These are phyloP conservation scores for Dentipellis fragilis DNA, from an alignment of 768 basidiomycete genomes.

Conservation along the genomic window DNA sequence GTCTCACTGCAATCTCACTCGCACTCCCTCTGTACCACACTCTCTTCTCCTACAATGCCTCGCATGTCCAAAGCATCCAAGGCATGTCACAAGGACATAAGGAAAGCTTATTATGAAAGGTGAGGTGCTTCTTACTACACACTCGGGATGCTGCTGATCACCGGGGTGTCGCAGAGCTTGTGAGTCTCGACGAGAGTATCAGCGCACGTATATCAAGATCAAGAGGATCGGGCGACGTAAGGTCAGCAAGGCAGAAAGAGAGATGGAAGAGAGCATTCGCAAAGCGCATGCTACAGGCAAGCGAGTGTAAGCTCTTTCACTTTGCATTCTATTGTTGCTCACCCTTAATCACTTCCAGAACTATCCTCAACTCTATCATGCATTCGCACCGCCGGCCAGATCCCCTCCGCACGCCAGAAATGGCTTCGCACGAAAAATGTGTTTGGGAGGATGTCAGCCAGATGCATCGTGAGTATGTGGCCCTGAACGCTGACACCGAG, in stretches of 20 bases:
- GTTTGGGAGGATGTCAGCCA: not conserved
- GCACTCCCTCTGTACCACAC: no score
- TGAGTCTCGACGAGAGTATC: not conserved
- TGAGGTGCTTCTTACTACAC: no score
- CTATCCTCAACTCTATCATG: not conserved
- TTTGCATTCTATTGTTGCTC: not conserved
- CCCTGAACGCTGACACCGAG: no score
- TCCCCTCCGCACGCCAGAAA: not conserved
- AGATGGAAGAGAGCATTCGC: not conserved
- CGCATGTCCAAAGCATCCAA: no score
- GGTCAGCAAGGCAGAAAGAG: not conserved
- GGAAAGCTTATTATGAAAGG: no score
- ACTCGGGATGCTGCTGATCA: no score
- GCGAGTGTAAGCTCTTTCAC: not conserved
- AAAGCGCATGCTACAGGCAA: not conserved
- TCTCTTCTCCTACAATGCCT: no score
- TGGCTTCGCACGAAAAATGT: not conserved
- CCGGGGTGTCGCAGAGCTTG: no score
- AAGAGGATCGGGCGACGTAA: not conserved
- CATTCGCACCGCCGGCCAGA: not conserved
- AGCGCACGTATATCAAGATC: not conserved
- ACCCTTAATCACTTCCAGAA: not conserved
- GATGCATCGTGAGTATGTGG: no score
- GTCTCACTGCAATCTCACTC: no score
- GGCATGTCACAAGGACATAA: no score